Conservation (phyloP, 306 rosid species). For the Sphenostylis stenocarpa region DNA sequence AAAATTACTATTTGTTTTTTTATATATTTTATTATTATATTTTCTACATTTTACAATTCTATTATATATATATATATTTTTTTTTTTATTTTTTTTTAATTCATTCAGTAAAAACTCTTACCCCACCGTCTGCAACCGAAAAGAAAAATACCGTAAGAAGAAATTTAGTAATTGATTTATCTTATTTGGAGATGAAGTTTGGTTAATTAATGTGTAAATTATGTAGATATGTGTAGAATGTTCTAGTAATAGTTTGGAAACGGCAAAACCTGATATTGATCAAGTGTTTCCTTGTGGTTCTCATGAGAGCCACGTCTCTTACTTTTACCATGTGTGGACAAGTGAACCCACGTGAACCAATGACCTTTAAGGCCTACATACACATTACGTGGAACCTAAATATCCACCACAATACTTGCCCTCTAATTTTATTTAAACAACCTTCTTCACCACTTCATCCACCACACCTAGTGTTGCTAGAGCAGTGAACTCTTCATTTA, state of each 20-base stretch:
- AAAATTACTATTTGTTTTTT: too few relatives aligned
- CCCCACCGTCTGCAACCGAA: too few relatives aligned
- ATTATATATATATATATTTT: too few relatives aligned
- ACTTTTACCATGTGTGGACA: constrained; percentile 40
- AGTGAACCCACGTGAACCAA: constrained; percentile 48
- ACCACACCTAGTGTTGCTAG: not conserved
- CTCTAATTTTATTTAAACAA: constrained; percentile 32
- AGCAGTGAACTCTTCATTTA: not conserved
- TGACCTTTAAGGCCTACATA: constrained; percentile 17
- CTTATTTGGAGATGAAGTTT: too few relatives aligned
- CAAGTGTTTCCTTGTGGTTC: not conserved
- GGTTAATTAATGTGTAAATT: not conserved
- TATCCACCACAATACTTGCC: constrained; percentile 37
- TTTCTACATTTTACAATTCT: too few relatives aligned
- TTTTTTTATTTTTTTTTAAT: too few relatives aligned
- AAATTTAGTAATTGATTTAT: too few relatives aligned
- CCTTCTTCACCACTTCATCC: not conserved
- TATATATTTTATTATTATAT: too few relatives aligned
- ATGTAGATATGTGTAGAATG: constrained; percentile 2
- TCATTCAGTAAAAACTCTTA: too few relatives aligned
- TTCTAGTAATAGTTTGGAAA: too few relatives aligned
- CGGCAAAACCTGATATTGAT: too few relatives aligned
- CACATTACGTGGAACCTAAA: constrained; percentile 43
- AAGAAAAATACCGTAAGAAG: too few relatives aligned
- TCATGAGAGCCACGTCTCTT: constrained; percentile 36